A percentile compares a stretch with the other conserved stretches of the same genome.
Conservation (phyloP, 345 rosid species). For the Rhizophora apiculata region DNA sequence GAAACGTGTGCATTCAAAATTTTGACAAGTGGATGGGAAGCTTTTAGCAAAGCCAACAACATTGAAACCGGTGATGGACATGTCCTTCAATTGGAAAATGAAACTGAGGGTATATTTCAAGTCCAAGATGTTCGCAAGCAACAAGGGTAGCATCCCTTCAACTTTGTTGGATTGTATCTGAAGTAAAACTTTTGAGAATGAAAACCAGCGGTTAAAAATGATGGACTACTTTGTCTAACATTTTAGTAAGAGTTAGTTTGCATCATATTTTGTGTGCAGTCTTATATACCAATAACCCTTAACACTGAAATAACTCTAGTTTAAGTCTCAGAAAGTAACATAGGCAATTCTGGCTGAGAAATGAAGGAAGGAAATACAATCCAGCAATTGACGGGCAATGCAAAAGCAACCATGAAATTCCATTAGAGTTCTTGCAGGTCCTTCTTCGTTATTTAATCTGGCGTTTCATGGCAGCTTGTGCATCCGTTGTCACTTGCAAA, state of each 20-base stretch:
- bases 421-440: background rate
- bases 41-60: constrained; percentile 28
- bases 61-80: constrained; percentile 34
- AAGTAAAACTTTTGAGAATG: no score
- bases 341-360: no score
- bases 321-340: no score
- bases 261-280: no score
- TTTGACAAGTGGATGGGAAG: constrained; percentile 34
- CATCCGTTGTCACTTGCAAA: background rate
- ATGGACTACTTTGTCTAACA: background rate
- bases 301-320: no score
- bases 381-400: background rate
- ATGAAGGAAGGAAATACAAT: no score
- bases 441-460: background rate
- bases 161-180: no score
- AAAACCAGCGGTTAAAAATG: background rate
- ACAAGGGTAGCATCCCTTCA: no score
- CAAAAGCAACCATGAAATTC: background rate
- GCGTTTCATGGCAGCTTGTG: background rate
- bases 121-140: no score
- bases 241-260: background rate
- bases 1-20: constrained; percentile 16
- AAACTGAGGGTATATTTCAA: constrained; percentile 5
- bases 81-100: constrained; percentile 17
- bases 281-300: no score